phyloP scores from a whole-genome alignment of 805 yeast species.

The Phaffomyces antillensis region DNA sequence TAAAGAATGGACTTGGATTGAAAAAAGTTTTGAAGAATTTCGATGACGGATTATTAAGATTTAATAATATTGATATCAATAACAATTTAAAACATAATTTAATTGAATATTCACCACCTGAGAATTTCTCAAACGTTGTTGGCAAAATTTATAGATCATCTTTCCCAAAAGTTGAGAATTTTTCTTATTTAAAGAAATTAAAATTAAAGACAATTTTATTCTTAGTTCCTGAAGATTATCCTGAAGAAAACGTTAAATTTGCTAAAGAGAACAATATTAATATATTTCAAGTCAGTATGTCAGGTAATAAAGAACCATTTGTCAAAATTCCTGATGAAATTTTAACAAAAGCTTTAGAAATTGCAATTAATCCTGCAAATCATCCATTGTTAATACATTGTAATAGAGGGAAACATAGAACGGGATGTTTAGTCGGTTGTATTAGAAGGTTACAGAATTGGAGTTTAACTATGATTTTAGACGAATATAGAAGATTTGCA shows the following conservation, averaged over 20 bases:
- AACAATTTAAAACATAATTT: too few species aligned
- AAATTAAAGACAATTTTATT: conserved; percentile 71
- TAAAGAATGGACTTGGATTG: conserved; percentile 1
- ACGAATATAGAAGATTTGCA: conserved; percentile 91
- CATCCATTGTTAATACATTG: conserved; percentile 94
- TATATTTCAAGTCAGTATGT: conserved; percentile 83
- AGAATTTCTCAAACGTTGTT: conserved; percentile 83
- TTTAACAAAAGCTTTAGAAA: conserved; percentile 73
- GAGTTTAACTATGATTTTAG: conserved; percentile 91
- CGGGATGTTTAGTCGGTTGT: conserved; percentile 95
- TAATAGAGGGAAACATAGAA: conserved; percentile 93
- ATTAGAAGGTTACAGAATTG: conserved; percentile 82
- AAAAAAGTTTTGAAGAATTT: conserved; percentile 18
- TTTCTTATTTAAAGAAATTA: conserved; percentile 55
- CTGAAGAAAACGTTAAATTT: conserved; percentile 64
- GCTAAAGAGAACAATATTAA: conserved; percentile 52
- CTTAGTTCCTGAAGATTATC: conserved; percentile 87
- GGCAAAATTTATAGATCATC: conserved; percentile 77
- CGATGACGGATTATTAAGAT: conserved; percentile 2
- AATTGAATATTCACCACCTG: conserved; percentile 52
- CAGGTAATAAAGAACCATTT: conserved; percentile 94
- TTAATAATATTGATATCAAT: conserved; percentile 13
- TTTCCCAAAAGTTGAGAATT: conserved; percentile 83
- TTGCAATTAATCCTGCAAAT: conserved; percentile 75
- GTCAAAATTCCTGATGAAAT: conserved; percentile 64